Evolutionary conservation across 345 rosid species (phyloP), one percentile per base, ranked within the genome.

Genomic region (Pugionium cornutum): DNA sequence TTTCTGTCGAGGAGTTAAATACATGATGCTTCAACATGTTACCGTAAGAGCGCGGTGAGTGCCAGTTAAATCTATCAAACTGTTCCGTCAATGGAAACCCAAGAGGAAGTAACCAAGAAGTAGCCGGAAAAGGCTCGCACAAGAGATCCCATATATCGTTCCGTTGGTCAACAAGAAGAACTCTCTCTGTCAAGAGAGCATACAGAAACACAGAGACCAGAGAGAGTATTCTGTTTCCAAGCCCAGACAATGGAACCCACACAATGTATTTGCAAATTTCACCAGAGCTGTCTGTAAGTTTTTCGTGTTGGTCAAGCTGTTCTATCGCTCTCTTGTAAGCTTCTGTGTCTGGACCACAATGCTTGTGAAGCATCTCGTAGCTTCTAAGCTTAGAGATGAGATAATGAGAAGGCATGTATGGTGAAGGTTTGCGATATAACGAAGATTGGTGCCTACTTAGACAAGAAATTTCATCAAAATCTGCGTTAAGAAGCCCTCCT

Each of bases 401-500:
- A 65, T 79, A 64, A 32, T 59, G 48, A 53, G 86, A 82, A 7
- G 88, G 86, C 35, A 53, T 82, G 58, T 79, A 69, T 1, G 32
- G 65, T 28, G 59, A 65, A 67, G 58, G 67, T 62, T 78, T 83
- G 48, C 74, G 81, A 27, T 34, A 62, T 0, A 36, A 27, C 3
- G 58, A 70, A 50, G 35, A 77, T 31, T 64, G 59, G 11, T 70
- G 59, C 65, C 87, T 74, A 68, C 90, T 83, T 36, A 56, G 35
- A 42, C 90, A 83, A 63, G 80, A 76, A 9, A 3, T 39, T 49
- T 79, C 78, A 57, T 83, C 79, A 50, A 78, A 76, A 9, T 74
- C 80, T 56, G 75, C 32, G n/a, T 77, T 40, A 40, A 85, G 81
- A 68, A 85, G 81, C n/a, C 90, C 87, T 57, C 79, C 70, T 1